Base-by-base conservation (phyloP, 2,329 filamentous ascomycete genomes). In the Aspergillus sp. region DNA sequence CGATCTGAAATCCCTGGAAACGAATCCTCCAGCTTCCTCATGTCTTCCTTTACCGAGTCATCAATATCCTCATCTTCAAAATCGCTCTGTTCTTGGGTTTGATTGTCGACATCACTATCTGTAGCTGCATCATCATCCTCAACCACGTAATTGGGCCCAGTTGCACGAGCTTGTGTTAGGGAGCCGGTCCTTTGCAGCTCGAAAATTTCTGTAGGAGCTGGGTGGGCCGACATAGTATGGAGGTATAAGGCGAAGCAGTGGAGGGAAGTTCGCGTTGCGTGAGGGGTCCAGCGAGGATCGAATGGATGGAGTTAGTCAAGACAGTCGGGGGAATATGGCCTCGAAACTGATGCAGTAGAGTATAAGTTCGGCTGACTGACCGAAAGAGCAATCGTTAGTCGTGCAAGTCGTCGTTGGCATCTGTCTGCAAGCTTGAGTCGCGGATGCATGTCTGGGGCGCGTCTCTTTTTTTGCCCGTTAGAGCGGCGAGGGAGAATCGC, bases 1-100 rank as follows among this genome's bases (percentile, higher is more conserved):
- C 85, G 83, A 60, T 88, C 79, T 55, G 81, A 85, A 66, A 97
- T 94, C 45, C 86, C 88, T 33, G 84, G 84, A 65, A 97, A 96
- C 30, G 83, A 85, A 46, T 82, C 77, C 59, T 91, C 84, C 49
- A 98, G 82, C 57, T 84, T 88, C 45, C 83, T 81, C 81, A 98
- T 98, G 66, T 98, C 93, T 46, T 90, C 83, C 52, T 83, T 80
- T 12, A 95, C 87, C 1, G 64, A 67, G 46, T 71, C 69, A 38
- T 75, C 71, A 23, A 68, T 59, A 20, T 53, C 53, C 7, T 41
- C 49, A n/a, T 59, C 55, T 20, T 56, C 58, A 3, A 27, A 50
- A n/a, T 60, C 56, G 41, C 41, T 54, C 41, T 54, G 56, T 20
- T 49, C 56, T 23, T 49, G 52, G 2, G 41, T 35, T 7, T 46